Evolutionary conservation across 2,329 filamentous ascomycete species (phyloP).

Genomic region (Paramyrothecium roridum): DNA sequence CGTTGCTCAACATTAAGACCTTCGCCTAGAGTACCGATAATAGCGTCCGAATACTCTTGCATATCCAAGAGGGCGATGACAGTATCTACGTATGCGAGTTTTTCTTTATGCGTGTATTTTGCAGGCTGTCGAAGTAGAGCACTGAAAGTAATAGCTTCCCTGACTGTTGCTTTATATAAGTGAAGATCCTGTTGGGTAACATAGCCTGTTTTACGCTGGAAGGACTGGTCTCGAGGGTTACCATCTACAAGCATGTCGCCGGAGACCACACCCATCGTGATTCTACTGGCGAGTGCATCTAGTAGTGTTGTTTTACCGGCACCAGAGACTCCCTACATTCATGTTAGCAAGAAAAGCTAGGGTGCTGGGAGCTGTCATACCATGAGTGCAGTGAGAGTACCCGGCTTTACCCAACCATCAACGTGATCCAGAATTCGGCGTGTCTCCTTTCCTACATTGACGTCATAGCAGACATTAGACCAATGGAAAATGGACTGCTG

Average conservation of each 20-base stretch:
- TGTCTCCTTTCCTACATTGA: constrained; percentile 61
- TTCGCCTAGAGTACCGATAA: constrained; percentile 31
- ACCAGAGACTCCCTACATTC: constrained; percentile 25
- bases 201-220: constrained; percentile 67
- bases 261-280: constrained; percentile 64
- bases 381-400: constrained; percentile 68
- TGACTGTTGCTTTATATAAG: constrained; percentile 33
- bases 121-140: constrained; percentile 38
- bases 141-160: constrained; percentile 31
- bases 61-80: constrained; percentile 49
- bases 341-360: neutral
- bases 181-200: constrained; percentile 60
- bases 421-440: constrained; percentile 66
- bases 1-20: constrained; percentile 36
- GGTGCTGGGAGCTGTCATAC: constrained; percentile 29
- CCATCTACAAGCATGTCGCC: constrained; percentile 68
- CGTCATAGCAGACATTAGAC: constrained; percentile 69
- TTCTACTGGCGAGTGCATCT: constrained; percentile 57
- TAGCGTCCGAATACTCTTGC: constrained; percentile 34
- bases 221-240: constrained; percentile 59
- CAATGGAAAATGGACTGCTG: constrained; percentile 57
- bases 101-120: constrained; percentile 36
- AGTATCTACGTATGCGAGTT: constrained; percentile 44
- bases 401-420: constrained; percentile 70
- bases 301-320: constrained; percentile 62